phyloP scores from a whole-genome alignment of 495 filamentous ascomycete species.

The Cairneyella variabilis region DNA sequence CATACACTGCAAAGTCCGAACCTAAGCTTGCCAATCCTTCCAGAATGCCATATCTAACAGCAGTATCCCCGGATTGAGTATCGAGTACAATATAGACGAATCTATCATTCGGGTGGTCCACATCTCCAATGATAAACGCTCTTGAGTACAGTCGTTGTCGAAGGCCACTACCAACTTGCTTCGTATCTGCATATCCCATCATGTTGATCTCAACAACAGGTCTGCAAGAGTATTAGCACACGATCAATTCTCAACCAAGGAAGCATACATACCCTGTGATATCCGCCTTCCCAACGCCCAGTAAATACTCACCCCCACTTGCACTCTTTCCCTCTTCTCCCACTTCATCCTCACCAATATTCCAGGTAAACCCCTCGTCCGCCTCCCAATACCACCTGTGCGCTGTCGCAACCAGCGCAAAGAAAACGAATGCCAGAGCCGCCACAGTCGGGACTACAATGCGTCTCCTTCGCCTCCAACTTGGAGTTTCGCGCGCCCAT shows the following conservation, averaged over 20 bases:
- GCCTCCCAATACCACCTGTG: too few relatives aligned
- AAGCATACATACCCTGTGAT: constrained; percentile 68
- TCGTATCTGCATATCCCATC: constrained; percentile 89
- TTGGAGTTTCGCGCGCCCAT: background rate
- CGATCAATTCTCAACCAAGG: background rate
- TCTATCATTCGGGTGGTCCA: constrained; percentile 59
- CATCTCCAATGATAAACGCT: constrained; percentile 81
- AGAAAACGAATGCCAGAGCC: background rate
- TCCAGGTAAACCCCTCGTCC: too few relatives aligned
- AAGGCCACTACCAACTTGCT: constrained; percentile 81
- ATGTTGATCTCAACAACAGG: constrained; percentile 89
- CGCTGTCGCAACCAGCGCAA: background rate
- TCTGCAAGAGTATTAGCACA: constrained; percentile 32
- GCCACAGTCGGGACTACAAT: background rate
- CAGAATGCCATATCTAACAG: constrained; percentile 80
- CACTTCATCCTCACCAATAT: constrained; percentile 1
- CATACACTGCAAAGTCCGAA: constrained; percentile 66
- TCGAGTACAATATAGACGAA: constrained; percentile 90
- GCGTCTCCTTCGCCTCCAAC: background rate
- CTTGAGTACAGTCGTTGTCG: constrained; percentile 87
- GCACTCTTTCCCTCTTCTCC: background rate
- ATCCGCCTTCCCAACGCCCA: constrained; percentile 94
- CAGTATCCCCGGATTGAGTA: constrained; percentile 86
- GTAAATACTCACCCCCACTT: constrained; percentile 55
- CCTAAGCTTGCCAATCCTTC: constrained; percentile 65